A percentile compares a stretch with the other conserved stretches of the same genome.
Conservation (phyloP, 345 rosid genomes). For the Gossypium turneri region DNA sequence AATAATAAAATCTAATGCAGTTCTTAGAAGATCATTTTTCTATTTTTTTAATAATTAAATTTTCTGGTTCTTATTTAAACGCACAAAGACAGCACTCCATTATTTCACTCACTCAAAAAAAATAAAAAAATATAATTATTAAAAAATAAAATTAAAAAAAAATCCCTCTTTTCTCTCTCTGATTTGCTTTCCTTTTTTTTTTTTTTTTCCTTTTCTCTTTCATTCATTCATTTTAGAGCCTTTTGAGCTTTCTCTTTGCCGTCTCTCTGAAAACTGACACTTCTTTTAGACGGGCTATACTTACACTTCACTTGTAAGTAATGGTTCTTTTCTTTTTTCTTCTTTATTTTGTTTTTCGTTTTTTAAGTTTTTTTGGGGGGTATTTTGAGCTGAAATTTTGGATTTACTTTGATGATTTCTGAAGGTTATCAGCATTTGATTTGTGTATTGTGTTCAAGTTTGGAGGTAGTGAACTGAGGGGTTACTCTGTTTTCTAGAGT, state of each 20-base stretch:
- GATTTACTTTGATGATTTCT: neutral
- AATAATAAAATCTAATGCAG: neutral
- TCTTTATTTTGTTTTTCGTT: neutral
- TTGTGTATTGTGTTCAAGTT: conserved; percentile 19
- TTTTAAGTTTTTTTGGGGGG: neutral
- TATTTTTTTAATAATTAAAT: neutral
- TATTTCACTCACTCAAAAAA: conserved; percentile 5
- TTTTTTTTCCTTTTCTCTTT: neutral
- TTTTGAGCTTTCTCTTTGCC: conserved; percentile 39
- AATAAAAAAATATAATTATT: neutral
- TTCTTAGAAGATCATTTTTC: neutral
- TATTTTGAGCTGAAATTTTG: conserved; percentile 8
- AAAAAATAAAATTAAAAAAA: neutral
- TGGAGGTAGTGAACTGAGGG: conserved; percentile 20
- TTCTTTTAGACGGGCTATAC: conserved; percentile 4
- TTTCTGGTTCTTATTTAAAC: neutral
- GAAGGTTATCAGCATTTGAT: conserved; percentile 13
- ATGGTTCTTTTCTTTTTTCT: conserved; percentile 16
- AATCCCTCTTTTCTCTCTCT: neutral
- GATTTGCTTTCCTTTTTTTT: conserved; percentile 9
- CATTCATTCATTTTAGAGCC: conserved; percentile 25
- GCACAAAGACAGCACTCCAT: conserved; percentile 12
- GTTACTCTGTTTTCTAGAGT: neutral
- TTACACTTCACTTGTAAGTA: conserved; percentile 31
- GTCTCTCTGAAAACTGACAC: conserved; percentile 29